Base-by-base conservation (phyloP, 805 yeast species). In the Saccharomycopsis synnaedendra region DNA sequence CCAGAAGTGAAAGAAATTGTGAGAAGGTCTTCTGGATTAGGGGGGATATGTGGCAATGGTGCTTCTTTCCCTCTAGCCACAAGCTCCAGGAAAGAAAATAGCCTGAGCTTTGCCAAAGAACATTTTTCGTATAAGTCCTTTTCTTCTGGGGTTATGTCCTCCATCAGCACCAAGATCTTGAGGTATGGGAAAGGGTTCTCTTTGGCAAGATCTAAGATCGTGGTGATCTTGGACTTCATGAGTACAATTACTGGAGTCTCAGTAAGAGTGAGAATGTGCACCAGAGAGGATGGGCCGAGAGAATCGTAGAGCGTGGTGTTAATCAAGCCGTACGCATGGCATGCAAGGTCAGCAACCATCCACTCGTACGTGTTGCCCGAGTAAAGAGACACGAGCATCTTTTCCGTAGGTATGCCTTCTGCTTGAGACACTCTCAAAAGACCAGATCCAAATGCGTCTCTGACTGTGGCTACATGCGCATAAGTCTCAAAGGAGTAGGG, bases 331-430 rank as follows among this genome's bases (percentile, higher is more conserved):
- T 75, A 80, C 5, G 77, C 71, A 42, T 70, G 71, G 56, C 83
- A 76, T 0, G 88, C 88, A 56, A 82, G 61, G 63, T 84, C 90
- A 35, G 82, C 62, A 11, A 82, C 59, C 33, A 73, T 69, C 93
- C 93, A 83, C 61, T 83, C 85, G 8, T 74, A 69, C 42, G 77
- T 67, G 59, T 82, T 82, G 27, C 70, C 55, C 3, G 51, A 48
- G 60, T 59, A 52, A 50, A 54, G 45, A 54, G 47, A 8, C 41
- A 49, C 9, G 50, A 40, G 47, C 45, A 56, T 50, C 44, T 50
- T 61, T 5, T 60, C 62, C 39, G 60, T 59, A 39, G 56, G 56
- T 29, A 43, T 43, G 32, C 45, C 43, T n/a, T 55, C 45, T 6
- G 50, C 34, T 3, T 46, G 53, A 33, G 70, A 64, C 31, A 61